Evolutionary conservation across 306 rosid species (phyloP).

Genomic region (Trifolium repens): DNA sequence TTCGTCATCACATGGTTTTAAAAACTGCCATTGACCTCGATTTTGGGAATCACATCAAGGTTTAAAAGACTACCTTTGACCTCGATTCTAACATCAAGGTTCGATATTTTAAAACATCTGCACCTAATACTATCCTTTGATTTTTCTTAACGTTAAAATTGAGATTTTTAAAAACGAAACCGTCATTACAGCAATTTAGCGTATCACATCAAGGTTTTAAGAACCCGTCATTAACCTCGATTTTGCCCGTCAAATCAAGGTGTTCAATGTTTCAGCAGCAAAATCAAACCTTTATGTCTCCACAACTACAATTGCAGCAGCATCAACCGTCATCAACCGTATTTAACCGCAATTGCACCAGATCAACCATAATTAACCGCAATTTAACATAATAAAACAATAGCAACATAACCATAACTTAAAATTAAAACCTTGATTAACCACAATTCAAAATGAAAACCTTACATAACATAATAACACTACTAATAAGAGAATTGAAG

Average conservation of each 20-base stretch:
- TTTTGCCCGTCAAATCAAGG: not conserved
- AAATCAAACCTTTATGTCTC: not conserved
- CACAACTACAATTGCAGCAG: not conserved
- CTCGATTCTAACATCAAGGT: not conserved
- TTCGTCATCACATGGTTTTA: not conserved
- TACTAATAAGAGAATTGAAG: not conserved
- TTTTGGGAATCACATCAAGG: not conserved
- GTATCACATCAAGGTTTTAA: not conserved
- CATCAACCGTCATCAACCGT: slow-evolving; percentile 7
- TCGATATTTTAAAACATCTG: not conserved
- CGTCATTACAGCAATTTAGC: not conserved
- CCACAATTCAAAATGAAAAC: not conserved
- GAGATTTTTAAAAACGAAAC: not conserved
- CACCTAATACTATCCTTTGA: too few species aligned
- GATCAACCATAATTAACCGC: not conserved
- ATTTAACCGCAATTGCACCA: not conserved
- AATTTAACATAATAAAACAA: not conserved
- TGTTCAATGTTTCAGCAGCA: not conserved
- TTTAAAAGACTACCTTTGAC: not conserved
- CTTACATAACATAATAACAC: not conserved
- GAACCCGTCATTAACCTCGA: not conserved
- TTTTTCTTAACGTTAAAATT: not conserved
- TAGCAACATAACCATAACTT: not conserved
- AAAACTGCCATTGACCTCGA: not conserved
- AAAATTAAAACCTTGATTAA: not conserved